Conservation (phyloP, 108 stramenopile species). For the Schizochytrium sp. region DNA sequence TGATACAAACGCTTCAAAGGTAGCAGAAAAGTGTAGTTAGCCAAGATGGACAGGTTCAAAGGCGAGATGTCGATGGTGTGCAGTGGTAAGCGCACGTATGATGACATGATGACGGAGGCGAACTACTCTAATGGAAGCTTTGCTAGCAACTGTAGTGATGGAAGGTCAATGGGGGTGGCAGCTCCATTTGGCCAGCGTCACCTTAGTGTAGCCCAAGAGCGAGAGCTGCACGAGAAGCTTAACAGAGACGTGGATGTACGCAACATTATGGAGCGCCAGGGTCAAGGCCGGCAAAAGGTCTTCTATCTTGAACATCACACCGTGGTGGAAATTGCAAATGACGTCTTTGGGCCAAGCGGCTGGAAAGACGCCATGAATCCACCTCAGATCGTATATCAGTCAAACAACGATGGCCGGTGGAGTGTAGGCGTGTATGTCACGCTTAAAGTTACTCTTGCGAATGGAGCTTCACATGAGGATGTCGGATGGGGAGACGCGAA, state of each 20-base stretch:
- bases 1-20: too few species aligned
- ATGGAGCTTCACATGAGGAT: constrained; percentile 48
- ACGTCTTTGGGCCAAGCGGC: constrained; percentile 24
- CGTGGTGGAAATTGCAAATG: constrained; percentile 30
- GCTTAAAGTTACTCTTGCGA: constrained; percentile 30
- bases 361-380: constrained; percentile 46
- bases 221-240: constrained; percentile 19
- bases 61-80: background rate
- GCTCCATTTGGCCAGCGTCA: constrained; percentile 23
- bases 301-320: constrained; percentile 37
- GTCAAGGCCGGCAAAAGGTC: background rate
- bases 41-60: background rate
- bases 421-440: constrained; percentile 38
- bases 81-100: background rate
- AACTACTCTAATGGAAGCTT: background rate
- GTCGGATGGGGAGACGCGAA: constrained; percentile 27
- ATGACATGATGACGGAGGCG: background rate
- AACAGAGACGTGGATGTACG: constrained; percentile 28
- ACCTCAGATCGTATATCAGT: constrained; percentile 43
- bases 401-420: constrained; percentile 45
- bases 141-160: too few species aligned
- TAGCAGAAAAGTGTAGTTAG: too few species aligned
- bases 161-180: background rate
- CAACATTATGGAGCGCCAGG: constrained; percentile 36
- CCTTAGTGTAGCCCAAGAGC: background rate